Percentiles rank a stretch among this genome's conserved stretches.
Evolutionary conservation across 306 rosid genomes (phyloP).

Genomic region (Rubus parviflorus): DNA sequence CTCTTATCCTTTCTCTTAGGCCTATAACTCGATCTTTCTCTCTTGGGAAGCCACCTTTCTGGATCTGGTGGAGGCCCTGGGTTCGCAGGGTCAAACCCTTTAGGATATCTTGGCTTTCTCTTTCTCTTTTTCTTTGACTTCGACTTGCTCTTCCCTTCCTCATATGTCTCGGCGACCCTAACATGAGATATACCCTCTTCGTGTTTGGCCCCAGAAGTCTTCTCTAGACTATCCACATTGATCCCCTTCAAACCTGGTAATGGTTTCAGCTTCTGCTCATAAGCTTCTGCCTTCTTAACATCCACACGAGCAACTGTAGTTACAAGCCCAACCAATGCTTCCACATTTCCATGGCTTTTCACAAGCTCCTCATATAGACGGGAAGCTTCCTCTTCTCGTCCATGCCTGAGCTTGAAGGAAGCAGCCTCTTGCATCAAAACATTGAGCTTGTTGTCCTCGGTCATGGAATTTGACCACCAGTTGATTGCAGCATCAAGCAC

Average conservation of each 20-base stretch:
- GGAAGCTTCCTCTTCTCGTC: conserved; percentile 80
- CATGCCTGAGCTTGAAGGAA: conserved; percentile 83
- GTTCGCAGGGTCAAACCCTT: conserved; percentile 91
- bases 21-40: conserved; percentile 90
- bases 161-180: conserved; percentile 50
- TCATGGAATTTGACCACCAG: conserved; percentile 95
- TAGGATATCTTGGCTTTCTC: conserved; percentile 97
- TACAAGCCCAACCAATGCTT: conserved; percentile 84
- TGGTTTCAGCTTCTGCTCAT: conserved; percentile 77
- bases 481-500: conserved; percentile 85
- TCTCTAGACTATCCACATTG: conserved; percentile 84
- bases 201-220: conserved; percentile 78
- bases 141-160: conserved; percentile 73
- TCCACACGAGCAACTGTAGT: conserved; percentile 79
- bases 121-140: conserved; percentile 91
- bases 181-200: conserved; percentile 50
- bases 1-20: conserved; percentile 98
- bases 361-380: conserved; percentile 79
- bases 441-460: conserved; percentile 74
- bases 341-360: conserved; percentile 76
- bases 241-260: conserved; percentile 79
- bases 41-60: conserved; percentile 97
- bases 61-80: conserved; percentile 99
- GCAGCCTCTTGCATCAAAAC: conserved; percentile 89
- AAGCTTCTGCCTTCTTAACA: conserved; percentile 81